phyloP scores from a whole-genome alignment of 1,284 basidiomycete genomes.

The Tylopilus orsonianus region DNA sequence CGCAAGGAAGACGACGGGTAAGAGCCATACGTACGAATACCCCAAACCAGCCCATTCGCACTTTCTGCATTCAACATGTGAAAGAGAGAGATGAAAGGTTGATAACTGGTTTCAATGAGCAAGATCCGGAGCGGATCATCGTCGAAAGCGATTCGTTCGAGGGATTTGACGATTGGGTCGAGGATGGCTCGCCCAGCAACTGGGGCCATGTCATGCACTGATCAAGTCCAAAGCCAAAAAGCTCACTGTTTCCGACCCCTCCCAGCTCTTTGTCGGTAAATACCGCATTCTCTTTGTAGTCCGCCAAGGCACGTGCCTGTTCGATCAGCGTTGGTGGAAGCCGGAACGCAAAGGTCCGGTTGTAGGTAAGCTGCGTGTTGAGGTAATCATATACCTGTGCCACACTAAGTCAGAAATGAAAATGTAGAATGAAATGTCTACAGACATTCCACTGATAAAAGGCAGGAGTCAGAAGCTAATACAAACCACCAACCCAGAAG shows the following conservation, averaged over 20 bases:
- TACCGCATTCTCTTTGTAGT: conserved; percentile 75
- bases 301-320: conserved; percentile 66
- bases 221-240: not conserved
- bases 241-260: conserved; percentile 75
- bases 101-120: conserved; percentile 71
- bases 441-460: conserved; percentile 61
- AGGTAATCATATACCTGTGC: conserved; percentile 70
- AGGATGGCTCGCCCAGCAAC: conserved; percentile 79
- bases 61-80: conserved; percentile 63
- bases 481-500: conserved; percentile 9
- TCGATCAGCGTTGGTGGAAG: conserved; percentile 67
- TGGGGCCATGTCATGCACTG: conserved; percentile 28
- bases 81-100: conserved; percentile 85
- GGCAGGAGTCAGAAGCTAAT: conserved; percentile 1
- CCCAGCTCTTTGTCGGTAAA: conserved; percentile 63
- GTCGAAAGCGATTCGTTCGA: conserved; percentile 75
- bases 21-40: conserved; percentile 55
- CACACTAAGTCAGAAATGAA: conserved; percentile 17
- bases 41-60: conserved; percentile 53
- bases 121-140: conserved; percentile 75
- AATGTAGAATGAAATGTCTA: not conserved
- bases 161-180: conserved; percentile 64
- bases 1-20: not conserved
- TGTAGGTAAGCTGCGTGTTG: conserved; percentile 74
- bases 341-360: conserved; percentile 71